Evolutionary conservation across 352 stramenopile genomes (phyloP), one percentile per base, ranked within the genome.

Genomic region (Paralagenidium karlingii): DNA sequence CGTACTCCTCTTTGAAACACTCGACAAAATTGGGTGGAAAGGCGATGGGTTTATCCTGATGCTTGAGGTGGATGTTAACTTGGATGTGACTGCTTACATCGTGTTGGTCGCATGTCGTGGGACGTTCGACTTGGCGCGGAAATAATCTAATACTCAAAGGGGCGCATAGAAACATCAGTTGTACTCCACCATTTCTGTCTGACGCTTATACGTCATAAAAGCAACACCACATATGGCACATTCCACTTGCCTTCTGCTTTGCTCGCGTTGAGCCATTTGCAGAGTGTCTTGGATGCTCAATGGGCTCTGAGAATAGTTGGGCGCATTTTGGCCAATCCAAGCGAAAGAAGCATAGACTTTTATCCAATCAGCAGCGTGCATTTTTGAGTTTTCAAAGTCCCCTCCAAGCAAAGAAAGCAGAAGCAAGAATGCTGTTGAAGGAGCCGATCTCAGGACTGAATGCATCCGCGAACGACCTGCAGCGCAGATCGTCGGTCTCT

Each of bases 1-100:
- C 74, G 36, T 82, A 84, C 45, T 82, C 69, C 11, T 82, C 63
- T 24, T 74, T 51, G 2, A 84, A 33, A 5, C 55, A 51, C 27
- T 68, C 53, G n/a, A 56, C 41, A 39, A 83, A 62, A 24, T 56
- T 42, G 5, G 58, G 34, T 3, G 67, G 62, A 24, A 82, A 49
- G 0, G 45, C 47, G 3, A 56, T 34, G 2, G 73, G 68, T 11
- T 60, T 64, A 22, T 75, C 53, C 28, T 79, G 69, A 3, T 64
- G 52, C 24, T 65, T 66, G 13, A 86, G 50, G 1, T 66, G 64
- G 24, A 85, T 71, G 20, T 49, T 53, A 11, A 85, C 55, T 22
- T 77, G 63, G 34, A 81, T 27, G 6, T 60, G 48, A n/a, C n/a
- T n/a, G n/a, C n/a, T 26, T 68, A 56, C 21, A 81, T 61, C 21